phyloP scores from a whole-genome alignment of 495 filamentous ascomycete species.

The Penicillium angulare region DNA sequence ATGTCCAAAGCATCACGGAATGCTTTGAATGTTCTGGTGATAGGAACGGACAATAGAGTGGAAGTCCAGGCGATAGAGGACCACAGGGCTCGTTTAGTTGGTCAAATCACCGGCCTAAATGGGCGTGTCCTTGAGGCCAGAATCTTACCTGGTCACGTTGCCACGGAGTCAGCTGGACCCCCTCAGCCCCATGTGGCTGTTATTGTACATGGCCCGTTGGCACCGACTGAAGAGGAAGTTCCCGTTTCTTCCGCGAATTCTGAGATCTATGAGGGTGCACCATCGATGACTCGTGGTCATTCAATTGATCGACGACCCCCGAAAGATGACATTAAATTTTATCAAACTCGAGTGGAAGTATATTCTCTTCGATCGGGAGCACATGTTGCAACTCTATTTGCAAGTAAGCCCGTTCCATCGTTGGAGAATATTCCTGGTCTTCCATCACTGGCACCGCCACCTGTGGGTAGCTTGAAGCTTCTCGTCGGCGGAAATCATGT shows the following conservation, averaged over 20 bases:
- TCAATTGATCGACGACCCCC: slow-evolving; percentile 24
- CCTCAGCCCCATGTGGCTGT: slow-evolving; percentile 68
- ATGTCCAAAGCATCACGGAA: slow-evolving; percentile 47
- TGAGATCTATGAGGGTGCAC: slow-evolving; percentile 36
- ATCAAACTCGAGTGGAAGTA: slow-evolving; percentile 83
- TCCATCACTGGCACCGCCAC: slow-evolving; percentile 53
- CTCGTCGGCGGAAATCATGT: slow-evolving; percentile 65
- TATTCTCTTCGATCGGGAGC: slow-evolving; percentile 72
- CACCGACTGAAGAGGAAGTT: slow-evolving; percentile 39
- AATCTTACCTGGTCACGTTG: slow-evolving; percentile 60
- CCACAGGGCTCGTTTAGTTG: slow-evolving; percentile 61
- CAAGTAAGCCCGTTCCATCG: slow-evolving; percentile 48
- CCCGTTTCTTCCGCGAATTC: slow-evolving; percentile 36
- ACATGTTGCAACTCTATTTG: slow-evolving; percentile 67
- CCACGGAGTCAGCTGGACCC: slow-evolving; percentile 37
- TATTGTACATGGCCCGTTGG: slow-evolving; percentile 69
- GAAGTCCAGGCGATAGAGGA: slow-evolving; percentile 70
- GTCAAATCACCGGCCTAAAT: slow-evolving; percentile 68
- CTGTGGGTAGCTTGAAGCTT: slow-evolving; percentile 68
- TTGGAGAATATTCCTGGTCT: slow-evolving; percentile 43
- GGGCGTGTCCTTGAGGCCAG: slow-evolving; percentile 82
- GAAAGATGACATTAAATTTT: slow-evolving; percentile 49
- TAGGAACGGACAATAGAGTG: slow-evolving; percentile 72
- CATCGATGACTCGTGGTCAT: slow-evolving; percentile 24
- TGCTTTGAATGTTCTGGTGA: slow-evolving; percentile 66